Evolutionary conservation across 306 rosid species (phyloP), one percentile per base, ranked within the genome.

Genomic region (Spatholobus suberectus): DNA sequence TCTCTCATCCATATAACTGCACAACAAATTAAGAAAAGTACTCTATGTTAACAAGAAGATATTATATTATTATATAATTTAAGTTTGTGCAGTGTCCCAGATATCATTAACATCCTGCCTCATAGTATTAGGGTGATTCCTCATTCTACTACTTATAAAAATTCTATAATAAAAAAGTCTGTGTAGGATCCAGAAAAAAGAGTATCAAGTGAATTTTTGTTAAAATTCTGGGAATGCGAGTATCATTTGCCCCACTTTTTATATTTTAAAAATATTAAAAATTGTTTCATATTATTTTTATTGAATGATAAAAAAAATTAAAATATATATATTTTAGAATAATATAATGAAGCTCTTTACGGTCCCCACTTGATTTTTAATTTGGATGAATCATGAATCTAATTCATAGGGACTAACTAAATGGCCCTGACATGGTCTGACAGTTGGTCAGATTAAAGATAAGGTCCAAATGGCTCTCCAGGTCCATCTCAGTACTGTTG

Each of bases 381-480:
- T 5, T 61, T 5, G 72, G 44, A 59, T 0, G 81, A 59, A 68
- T 32, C 15, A 59, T 0, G 81, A 59, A 68, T 32, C 15, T 14
- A 41, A 26, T 11, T 51, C 27, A 32, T 44, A 18, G 5, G 20
- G 18, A 18, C 17, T 58, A 24, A 23, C 35, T 43, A 58, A 71
- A 41, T 81, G 6, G 38, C 84, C 62, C 74, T 81, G 80, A 73
- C 80, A 66, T 27, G 2, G 17, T 51, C 58, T 74, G 70, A 63
- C 70, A 15, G 2, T 66, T 75, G 38, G 35, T 82, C 51, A 49
- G 70, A 75, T 27, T 57, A 15, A 21, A 41, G 71, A 82, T 52
- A 38, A 52, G 61, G 38, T 41, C 5, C 24, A 35, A 57, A 58
- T 13, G 11, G 17, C 8, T 47, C 5, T 24, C 46, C 0, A 23